These are phyloP conservation scores for Pseudocercospora fijiensis DNA, from an alignment of 2,329 filamentous ascomycete species.

Conservation along the genomic window DNA sequence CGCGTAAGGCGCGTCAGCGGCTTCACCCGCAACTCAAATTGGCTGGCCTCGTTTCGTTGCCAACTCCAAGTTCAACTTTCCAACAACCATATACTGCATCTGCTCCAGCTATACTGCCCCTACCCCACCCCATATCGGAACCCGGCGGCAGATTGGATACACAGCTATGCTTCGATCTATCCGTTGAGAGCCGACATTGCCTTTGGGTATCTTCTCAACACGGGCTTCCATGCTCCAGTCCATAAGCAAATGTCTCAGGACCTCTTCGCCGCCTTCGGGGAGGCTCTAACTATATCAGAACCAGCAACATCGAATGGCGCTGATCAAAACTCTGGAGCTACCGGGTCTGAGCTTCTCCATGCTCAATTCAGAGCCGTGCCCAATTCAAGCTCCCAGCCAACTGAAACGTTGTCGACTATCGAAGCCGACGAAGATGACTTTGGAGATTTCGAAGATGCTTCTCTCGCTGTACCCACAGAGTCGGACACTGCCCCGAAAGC, in stretches of 20 bases:
- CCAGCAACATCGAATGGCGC: background rate
- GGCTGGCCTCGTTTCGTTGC: background rate
- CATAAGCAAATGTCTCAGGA: conserved; percentile 53
- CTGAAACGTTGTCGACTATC: background rate
- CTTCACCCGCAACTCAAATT: background rate
- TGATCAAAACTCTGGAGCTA: background rate
- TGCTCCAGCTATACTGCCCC: no score
- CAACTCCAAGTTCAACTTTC: background rate
- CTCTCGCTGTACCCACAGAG: conserved; percentile 2
- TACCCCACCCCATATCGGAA: no score
- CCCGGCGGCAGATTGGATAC: no score
- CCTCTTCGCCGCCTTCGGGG: conserved; percentile 53
- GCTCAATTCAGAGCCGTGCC: background rate
- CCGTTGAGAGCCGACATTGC: background rate
- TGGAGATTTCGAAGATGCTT: conserved; percentile 53
- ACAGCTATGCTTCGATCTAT: no score
- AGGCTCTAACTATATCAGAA: conserved; percentile 11
- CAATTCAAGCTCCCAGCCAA: background rate
- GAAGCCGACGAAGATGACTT: conserved; percentile 51
- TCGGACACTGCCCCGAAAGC: conserved; percentile 16
- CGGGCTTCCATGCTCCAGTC: background rate
- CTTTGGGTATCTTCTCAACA: background rate
- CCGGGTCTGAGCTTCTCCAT: background rate
- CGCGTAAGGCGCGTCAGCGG: background rate
- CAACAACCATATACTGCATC: background rate